Evolutionary conservation across 2,329 filamentous ascomycete species (phyloP).

Genomic region (Ophiognomonia clavigignenti-juglandacearum): DNA sequence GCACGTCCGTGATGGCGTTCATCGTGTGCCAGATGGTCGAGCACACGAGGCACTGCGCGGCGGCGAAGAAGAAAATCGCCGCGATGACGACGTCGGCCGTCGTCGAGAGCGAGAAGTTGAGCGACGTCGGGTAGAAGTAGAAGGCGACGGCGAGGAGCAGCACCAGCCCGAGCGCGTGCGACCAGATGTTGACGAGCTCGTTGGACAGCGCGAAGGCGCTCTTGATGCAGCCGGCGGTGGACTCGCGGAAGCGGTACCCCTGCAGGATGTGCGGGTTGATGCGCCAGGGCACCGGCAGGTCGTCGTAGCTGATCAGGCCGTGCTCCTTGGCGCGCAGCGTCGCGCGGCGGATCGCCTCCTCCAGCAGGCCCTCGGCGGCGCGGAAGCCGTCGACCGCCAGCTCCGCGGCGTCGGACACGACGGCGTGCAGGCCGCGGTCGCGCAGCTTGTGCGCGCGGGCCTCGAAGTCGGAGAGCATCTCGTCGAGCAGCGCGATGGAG

Average conservation of each 20-base stretch:
- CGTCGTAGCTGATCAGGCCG: conserved; percentile 82
- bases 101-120: conserved; percentile 81
- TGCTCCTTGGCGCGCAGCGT: conserved; percentile 70
- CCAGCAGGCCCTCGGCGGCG: conserved; percentile 75
- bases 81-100: conserved; percentile 88
- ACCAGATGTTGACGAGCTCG: conserved; percentile 97
- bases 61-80: conserved; percentile 92
- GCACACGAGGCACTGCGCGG: conserved; percentile 91
- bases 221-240: conserved; percentile 80
- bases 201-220: conserved; percentile 85
- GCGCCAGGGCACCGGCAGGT: conserved; percentile 86
- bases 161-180: conserved; percentile 83
- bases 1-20: conserved; percentile 90
- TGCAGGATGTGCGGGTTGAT: conserved; percentile 89
- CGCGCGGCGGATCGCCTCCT: conserved; percentile 79
- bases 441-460: conserved; percentile 72
- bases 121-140: conserved; percentile 88
- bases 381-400: conserved; percentile 74
- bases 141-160: conserved; percentile 85
- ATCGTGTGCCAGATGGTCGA: conserved; percentile 98
- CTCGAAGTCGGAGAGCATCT: conserved; percentile 82
- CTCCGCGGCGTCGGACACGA: conserved; percentile 58
- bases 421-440: conserved; percentile 66
- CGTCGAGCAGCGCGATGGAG: conserved; percentile 80
- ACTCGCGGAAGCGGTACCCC: conserved; percentile 91